Evolutionary conservation across 2,329 filamentous ascomycete species (phyloP).

Genomic region (Aureobasidium sp.): DNA sequence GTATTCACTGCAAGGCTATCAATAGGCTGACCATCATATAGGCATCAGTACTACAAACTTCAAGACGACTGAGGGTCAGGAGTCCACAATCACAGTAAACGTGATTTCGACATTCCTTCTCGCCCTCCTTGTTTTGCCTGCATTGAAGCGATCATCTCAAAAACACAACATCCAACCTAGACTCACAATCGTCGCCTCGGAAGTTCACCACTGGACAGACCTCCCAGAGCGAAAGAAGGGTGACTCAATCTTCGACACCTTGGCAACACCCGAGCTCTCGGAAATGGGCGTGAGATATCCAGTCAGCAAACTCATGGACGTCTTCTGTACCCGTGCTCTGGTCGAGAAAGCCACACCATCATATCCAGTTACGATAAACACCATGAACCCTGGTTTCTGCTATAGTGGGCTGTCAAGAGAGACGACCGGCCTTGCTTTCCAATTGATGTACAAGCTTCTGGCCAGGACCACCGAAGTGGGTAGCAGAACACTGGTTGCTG

Average conservation of each 20-base stretch:
- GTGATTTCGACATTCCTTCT: conserved; percentile 47
- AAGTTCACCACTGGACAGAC: conserved; percentile 34
- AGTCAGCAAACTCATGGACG: conserved; percentile 42
- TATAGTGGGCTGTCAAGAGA: conserved; percentile 39
- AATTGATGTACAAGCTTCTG: conserved; percentile 21
- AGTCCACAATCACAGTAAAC: conserved; percentile 45
- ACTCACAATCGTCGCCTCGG: conserved; percentile 34
- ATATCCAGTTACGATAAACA: conserved; percentile 40
- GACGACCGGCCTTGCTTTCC: conserved; percentile 19
- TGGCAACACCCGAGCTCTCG: conserved; percentile 30
- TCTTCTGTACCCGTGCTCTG: conserved; percentile 37
- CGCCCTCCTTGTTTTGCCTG: conserved; percentile 43
- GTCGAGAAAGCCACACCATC: conserved; percentile 25
- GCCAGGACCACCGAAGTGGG: conserved; percentile 35
- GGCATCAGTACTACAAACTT: conserved; percentile 32
- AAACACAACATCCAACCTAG: conserved; percentile 28
- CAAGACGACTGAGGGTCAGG: conserved; percentile 35
- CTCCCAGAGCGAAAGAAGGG: conserved; percentile 31
- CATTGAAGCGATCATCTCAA: conserved; percentile 36
- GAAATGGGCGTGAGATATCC: conserved; percentile 37
- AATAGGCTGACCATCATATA: neutral
- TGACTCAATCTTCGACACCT: conserved; percentile 27
- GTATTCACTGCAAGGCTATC: too few relatives aligned
- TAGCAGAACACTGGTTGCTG: conserved; percentile 33
- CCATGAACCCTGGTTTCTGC: conserved; percentile 47